Percentiles rank a stretch among this genome's conserved stretches.
phyloP scores from a whole-genome alignment of 1,284 basidiomycete genomes.

The Leccinum fuscescens region DNA sequence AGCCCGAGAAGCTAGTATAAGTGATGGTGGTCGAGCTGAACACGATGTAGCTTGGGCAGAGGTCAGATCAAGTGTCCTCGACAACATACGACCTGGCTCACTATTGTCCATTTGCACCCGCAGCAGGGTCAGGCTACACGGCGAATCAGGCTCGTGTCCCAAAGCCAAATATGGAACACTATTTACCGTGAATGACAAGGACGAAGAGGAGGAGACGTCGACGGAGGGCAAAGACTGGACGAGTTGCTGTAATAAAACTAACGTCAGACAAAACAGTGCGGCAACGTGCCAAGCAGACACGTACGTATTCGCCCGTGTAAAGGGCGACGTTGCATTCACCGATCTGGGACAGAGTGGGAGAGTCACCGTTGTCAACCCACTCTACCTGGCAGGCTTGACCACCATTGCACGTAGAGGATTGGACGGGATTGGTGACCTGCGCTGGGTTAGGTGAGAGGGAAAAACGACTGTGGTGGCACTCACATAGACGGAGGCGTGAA shows the following conservation, averaged over 20 bases:
- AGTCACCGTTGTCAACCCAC: slow-evolving; percentile 62
- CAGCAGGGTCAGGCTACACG: slow-evolving; percentile 17
- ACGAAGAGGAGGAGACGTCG: slow-evolving; percentile 35
- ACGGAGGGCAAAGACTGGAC: slow-evolving; percentile 41
- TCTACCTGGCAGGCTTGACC: slow-evolving; percentile 51
- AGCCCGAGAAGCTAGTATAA: slow-evolving; percentile 51
- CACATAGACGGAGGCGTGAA: slow-evolving; percentile 26
- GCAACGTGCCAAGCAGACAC: not conserved
- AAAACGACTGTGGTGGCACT: not conserved
- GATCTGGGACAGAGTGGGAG: slow-evolving; percentile 48
- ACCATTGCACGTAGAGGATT: slow-evolving; percentile 45
- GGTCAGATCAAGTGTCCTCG: slow-evolving; percentile 5
- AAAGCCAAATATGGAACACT: not conserved
- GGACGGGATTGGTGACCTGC: slow-evolving; percentile 51
- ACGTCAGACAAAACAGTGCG: slow-evolving; percentile 15
- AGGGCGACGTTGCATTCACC: slow-evolving; percentile 52
- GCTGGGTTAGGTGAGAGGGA: not conserved
- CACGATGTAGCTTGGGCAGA: slow-evolving; percentile 45
- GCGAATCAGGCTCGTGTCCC: not conserved
- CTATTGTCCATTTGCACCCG: slow-evolving; percentile 26
- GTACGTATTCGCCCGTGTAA: slow-evolving; percentile 52
- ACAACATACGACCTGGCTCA: slow-evolving; percentile 8
- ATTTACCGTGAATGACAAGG: slow-evolving; percentile 40
- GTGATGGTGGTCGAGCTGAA: slow-evolving; percentile 46
- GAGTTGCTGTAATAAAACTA: slow-evolving; percentile 26